A percentile compares a stretch with the other conserved stretches of the same genome.
These are phyloP conservation scores for Polytolypa hystricis DNA, from an alignment of 2,329 filamentous ascomycete genomes.

Conservation along the genomic window DNA sequence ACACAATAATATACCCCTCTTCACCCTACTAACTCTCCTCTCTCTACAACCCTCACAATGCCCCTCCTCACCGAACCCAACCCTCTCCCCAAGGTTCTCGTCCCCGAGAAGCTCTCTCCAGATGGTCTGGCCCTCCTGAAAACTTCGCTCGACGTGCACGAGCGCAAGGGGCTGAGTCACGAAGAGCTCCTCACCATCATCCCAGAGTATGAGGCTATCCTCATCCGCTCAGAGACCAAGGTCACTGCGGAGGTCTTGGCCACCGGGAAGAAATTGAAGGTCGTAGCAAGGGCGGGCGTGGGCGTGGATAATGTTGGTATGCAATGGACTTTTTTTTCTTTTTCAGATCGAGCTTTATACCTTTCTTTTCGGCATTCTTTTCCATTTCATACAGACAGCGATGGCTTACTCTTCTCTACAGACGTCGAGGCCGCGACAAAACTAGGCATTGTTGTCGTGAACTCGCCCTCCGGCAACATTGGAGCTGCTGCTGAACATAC, in stretches of 20 bases:
- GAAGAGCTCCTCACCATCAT: slow-evolving; percentile 57
- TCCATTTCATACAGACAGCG: not conserved
- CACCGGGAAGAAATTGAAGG: slow-evolving; percentile 58
- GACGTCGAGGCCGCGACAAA: slow-evolving; percentile 61
- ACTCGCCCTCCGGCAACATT: slow-evolving; percentile 69
- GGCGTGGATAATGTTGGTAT: slow-evolving; percentile 66
- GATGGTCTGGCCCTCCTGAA: slow-evolving; percentile 62
- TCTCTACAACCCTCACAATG: slow-evolving; percentile 11
- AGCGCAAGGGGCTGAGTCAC: slow-evolving; percentile 49
- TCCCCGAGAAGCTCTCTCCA: slow-evolving; percentile 69
- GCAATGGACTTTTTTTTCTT: slow-evolving; percentile 5
- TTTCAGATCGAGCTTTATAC: not conserved
- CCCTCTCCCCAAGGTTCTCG: slow-evolving; percentile 47
- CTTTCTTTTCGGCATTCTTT: not conserved
- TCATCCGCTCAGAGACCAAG: slow-evolving; percentile 72
- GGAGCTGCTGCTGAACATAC: slow-evolving; percentile 71
- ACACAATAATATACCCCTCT: too few relatives aligned
- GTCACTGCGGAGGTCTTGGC: slow-evolving; percentile 58
- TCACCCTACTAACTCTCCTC: not conserved
- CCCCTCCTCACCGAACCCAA: slow-evolving; percentile 13
- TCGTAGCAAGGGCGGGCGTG: slow-evolving; percentile 70
- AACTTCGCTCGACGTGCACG: slow-evolving; percentile 58
- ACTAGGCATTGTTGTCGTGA: slow-evolving; percentile 67
- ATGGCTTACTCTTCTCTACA: slow-evolving; percentile 6
- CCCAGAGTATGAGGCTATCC: slow-evolving; percentile 61